Evolutionary conservation across 257 asterid genomes (phyloP).

Genomic region (Plantago elongata): DNA sequence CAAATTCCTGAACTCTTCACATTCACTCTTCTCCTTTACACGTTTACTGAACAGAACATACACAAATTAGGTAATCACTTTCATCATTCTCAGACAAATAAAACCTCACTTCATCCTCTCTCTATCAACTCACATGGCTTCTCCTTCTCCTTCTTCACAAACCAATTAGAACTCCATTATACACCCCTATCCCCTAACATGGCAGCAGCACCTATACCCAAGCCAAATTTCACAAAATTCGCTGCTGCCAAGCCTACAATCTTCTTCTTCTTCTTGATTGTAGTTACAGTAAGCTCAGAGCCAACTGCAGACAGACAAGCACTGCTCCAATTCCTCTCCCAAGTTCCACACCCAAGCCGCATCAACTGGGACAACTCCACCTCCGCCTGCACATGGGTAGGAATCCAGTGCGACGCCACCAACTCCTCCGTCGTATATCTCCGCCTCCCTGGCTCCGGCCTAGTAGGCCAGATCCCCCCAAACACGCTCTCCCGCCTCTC

Average conservation of each 20-base stretch:
- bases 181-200: too few relatives aligned
- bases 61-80: too few relatives aligned
- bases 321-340: slow-evolving; percentile 58
- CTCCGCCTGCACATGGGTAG: slow-evolving; percentile 78
- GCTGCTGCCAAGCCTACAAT: background rate
- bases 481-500: slow-evolving; percentile 53
- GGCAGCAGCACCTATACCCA: too few relatives aligned
- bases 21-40: too few relatives aligned
- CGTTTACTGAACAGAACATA: too few relatives aligned
- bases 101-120: too few relatives aligned
- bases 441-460: slow-evolving; percentile 86
- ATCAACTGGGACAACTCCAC: slow-evolving; percentile 58
- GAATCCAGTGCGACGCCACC: slow-evolving; percentile 62
- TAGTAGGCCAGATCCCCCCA: slow-evolving; percentile 68
- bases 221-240: too few relatives aligned
- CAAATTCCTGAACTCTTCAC: too few relatives aligned
- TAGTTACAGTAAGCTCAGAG: slow-evolving; percentile 38
- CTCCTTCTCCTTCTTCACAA: too few relatives aligned
- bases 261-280: slow-evolving; percentile 12
- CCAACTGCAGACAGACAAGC: slow-evolving; percentile 78
- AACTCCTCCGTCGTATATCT: slow-evolving; percentile 53
- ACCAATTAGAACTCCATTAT: too few relatives aligned
- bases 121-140: too few relatives aligned
- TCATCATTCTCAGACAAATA: too few relatives aligned
- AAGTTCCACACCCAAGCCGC: slow-evolving; percentile 60